Evolutionary conservation across 129 eudicot species (phyloP).

Genomic region (Calendula officinalis): DNA sequence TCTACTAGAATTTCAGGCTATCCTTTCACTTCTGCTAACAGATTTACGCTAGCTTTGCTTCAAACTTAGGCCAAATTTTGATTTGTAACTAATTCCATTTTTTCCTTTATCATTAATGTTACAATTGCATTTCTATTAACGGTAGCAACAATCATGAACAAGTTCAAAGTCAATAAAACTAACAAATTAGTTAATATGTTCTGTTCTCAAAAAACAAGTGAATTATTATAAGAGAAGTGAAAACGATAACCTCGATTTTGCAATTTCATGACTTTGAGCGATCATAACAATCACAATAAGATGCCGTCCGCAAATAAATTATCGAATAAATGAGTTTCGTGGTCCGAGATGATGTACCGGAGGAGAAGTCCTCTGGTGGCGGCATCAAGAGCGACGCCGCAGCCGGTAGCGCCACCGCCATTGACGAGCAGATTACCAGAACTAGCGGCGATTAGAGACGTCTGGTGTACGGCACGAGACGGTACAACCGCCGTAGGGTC

Average conservation of each 20-base stretch:
- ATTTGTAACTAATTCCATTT: no score
- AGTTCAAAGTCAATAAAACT: neutral
- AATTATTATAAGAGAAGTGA: no score
- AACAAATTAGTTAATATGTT: neutral
- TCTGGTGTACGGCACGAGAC: conserved; percentile 41
- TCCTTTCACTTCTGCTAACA: no score
- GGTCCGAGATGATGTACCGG: conserved; percentile 88
- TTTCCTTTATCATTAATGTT: no score
- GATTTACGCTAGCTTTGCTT: neutral
- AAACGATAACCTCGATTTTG: no score
- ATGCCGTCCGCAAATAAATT: no score
- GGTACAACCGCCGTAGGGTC: conserved; percentile 65
- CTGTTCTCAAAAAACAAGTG: no score
- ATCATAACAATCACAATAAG: no score
- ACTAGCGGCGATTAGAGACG: conserved; percentile 49
- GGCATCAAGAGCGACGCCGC: conserved; percentile 95
- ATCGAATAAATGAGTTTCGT: conserved; percentile 79
- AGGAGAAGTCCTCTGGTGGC: conserved; percentile 82
- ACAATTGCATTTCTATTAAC: neutral
- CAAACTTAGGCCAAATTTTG: no score
- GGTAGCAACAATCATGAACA: neutral
- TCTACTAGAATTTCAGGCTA: no score
- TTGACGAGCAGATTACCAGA: conserved; percentile 63
- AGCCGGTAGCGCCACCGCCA: conserved; percentile 95
- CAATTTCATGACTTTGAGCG: no score